These are phyloP conservation scores for Aspergillus alliaceus DNA, from an alignment of 2,329 filamentous ascomycete species.

Conservation along the genomic window DNA sequence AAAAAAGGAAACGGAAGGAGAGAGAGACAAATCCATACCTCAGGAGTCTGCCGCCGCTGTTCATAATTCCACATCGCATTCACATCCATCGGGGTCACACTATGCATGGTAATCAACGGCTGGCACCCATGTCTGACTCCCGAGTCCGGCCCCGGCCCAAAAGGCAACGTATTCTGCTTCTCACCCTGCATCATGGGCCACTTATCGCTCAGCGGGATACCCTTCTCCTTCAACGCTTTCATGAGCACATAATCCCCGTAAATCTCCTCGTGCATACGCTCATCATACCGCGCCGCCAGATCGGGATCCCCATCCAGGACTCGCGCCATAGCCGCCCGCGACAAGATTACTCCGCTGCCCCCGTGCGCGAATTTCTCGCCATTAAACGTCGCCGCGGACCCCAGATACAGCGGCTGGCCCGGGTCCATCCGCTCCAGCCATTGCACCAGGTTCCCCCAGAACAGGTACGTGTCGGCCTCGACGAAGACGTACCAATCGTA, in stretches of 20 bases:
- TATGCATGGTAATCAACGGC: constrained; percentile 59
- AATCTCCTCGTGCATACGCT: constrained; percentile 42
- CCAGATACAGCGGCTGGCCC: constrained; percentile 50
- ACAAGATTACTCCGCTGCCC: constrained; percentile 54
- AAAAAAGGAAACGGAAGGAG: too few species aligned
- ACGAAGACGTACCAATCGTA: constrained; percentile 62
- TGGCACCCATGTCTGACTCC: constrained; percentile 53
- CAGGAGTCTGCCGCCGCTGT: constrained; percentile 38
- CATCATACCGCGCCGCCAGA: constrained; percentile 51
- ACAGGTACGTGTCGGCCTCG: constrained; percentile 59
- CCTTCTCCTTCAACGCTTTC: constrained; percentile 48
- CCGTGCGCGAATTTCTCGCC: constrained; percentile 55
- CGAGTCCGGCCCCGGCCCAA: constrained; percentile 20
- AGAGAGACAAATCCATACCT: constrained; percentile 5
- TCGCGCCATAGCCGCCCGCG: constrained; percentile 52
- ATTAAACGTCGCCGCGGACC: constrained; percentile 48
- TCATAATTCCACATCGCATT: constrained; percentile 55
- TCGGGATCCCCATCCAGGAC: constrained; percentile 46
- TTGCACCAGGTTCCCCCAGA: constrained; percentile 53
- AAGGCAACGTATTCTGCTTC: constrained; percentile 54
- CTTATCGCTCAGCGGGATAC: constrained; percentile 41
- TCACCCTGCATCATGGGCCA: constrained; percentile 59
- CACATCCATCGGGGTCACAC: constrained; percentile 55
- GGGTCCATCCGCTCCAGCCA: constrained; percentile 51
- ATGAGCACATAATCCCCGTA: constrained; percentile 56